phyloP scores from a whole-genome alignment of 164 flowering plant species.

The Umbellularia californica region DNA sequence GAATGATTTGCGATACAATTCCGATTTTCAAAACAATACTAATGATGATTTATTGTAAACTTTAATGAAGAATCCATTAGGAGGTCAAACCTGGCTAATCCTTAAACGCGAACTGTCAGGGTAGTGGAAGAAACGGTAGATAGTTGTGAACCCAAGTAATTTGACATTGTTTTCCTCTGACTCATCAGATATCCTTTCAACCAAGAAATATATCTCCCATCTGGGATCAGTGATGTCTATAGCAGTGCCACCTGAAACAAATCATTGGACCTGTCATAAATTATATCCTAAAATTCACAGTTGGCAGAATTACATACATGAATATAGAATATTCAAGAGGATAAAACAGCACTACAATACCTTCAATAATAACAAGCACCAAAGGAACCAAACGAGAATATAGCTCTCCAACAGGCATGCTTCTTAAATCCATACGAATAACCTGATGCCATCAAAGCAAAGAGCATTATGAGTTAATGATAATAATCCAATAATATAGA shows the following conservation, averaged over 20 bases:
- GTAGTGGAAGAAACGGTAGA: conserved; percentile 76
- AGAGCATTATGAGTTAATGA: neutral
- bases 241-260: conserved; percentile 77
- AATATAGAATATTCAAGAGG: neutral
- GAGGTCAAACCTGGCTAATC: conserved; percentile 69
- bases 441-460: conserved; percentile 35
- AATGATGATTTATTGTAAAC: neutral
- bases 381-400: conserved; percentile 84
- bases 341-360: conserved; percentile 28
- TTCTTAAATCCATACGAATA: conserved; percentile 46
- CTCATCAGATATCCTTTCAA: conserved; percentile 39
- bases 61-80: neutral
- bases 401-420: conserved; percentile 56
- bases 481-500: neutral
- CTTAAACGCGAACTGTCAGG: conserved; percentile 74
- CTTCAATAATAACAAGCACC: conserved; percentile 89
- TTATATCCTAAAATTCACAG: neutral
- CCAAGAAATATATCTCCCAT: conserved; percentile 79
- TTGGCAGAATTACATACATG: neutral
- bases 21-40: too few species aligned
- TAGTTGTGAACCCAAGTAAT: conserved; percentile 75
- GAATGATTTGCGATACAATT: too few species aligned
- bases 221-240: conserved; percentile 76
- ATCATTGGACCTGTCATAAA: conserved; percentile 3
- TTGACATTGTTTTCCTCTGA: conserved; percentile 24